Evolutionary conservation across 192 early-diverging fungal genomes (phyloP).

Genomic region (Rhizophagus sp.): DNA sequence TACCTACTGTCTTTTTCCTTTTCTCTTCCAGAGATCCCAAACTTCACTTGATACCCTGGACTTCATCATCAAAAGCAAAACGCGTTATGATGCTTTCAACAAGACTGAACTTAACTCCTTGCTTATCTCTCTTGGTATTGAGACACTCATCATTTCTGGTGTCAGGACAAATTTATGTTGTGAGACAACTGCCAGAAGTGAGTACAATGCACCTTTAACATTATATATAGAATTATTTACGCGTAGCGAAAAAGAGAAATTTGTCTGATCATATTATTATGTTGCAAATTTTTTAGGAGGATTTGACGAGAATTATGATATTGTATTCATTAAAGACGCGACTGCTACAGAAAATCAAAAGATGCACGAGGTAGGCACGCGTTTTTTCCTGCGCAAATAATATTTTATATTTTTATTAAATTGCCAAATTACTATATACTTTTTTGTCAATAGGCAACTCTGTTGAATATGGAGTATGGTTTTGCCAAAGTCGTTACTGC

Average conservation of each 20-base stretch:
- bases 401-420: too few species aligned
- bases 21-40: background rate
- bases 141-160: background rate
- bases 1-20: background rate
- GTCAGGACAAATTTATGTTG: background rate
- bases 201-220: background rate
- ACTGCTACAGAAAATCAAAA: background rate
- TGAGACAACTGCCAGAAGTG: background rate
- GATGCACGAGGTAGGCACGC: background rate
- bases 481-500: too few species aligned
- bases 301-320: background rate
- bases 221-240: too few species aligned
- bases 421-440: too few species aligned
- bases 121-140: slow-evolving; percentile 1
- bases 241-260: too few species aligned
- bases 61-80: background rate
- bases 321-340: background rate
- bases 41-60: background rate
- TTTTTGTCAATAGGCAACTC: too few species aligned
- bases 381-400: too few species aligned
- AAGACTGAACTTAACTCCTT: background rate
- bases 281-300: background rate
- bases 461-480: too few species aligned
- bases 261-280: too few species aligned
- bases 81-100: background rate